A percentile compares a stretch with the other conserved stretches of the same genome.
Evolutionary conservation across 257 asterid genomes (phyloP).

Genomic region (Salvia rosmarinus): DNA sequence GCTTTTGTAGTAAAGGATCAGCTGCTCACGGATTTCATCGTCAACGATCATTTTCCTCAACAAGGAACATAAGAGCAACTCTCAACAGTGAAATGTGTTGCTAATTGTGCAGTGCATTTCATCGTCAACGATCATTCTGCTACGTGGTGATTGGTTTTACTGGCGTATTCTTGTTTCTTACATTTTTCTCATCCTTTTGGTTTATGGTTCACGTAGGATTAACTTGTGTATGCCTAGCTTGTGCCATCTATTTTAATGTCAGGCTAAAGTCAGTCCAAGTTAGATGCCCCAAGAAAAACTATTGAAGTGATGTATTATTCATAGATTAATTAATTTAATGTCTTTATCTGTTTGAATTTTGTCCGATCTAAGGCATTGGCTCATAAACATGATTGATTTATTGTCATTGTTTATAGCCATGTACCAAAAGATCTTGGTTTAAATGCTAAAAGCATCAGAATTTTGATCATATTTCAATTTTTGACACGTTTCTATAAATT

Average conservation of each 20-base stretch:
- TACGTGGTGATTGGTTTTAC: slow-evolving; percentile 59
- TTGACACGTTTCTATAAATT: too few species aligned
- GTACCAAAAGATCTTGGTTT: too few species aligned
- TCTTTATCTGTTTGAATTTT: neutral
- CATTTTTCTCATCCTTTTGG: slow-evolving; percentile 70
- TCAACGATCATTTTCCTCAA: slow-evolving; percentile 69
- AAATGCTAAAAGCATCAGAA: too few species aligned
- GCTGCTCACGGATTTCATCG: slow-evolving; percentile 61
- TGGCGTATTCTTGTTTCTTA: slow-evolving; percentile 56
- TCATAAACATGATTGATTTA: too few species aligned
- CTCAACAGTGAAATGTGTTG: slow-evolving; percentile 61
- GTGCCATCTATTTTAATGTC: slow-evolving; percentile 59
- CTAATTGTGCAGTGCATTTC: slow-evolving; percentile 54
- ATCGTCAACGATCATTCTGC: too few species aligned
- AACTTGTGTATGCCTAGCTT: slow-evolving; percentile 57
- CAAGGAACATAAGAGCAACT: slow-evolving; percentile 75
- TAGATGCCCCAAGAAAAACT: slow-evolving; percentile 31
- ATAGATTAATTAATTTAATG: too few species aligned
- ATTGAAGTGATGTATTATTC: slow-evolving; percentile 26
- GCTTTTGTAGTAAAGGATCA: slow-evolving; percentile 66
- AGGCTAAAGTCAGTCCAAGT: slow-evolving; percentile 47
- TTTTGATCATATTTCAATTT: too few species aligned
- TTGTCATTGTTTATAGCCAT: too few species aligned
- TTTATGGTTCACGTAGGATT: slow-evolving; percentile 69
- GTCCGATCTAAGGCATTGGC: too few species aligned